Conservation (phyloP, 441 rosid genomes). For the Arabidopsis lyrata region DNA sequence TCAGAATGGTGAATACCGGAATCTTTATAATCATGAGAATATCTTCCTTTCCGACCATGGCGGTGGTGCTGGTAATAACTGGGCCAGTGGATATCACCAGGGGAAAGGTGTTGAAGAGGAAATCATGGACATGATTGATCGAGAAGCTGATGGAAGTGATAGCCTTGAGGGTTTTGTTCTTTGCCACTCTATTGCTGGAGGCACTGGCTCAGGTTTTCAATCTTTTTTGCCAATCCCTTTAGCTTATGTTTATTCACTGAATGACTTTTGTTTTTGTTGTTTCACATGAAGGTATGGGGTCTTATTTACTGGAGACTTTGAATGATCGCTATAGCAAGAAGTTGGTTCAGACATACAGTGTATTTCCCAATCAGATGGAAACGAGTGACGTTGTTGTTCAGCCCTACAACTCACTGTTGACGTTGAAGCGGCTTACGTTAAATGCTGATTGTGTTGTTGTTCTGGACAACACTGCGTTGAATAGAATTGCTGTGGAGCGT, state of each 20-base stretch:
- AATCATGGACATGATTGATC: conserved; percentile 98
- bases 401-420: conserved; percentile 96
- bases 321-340: conserved; percentile 99
- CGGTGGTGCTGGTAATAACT: conserved; percentile 98
- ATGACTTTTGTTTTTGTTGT: background rate
- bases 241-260: conserved; percentile 11
- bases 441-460: conserved; percentile 99
- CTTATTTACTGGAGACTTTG: conserved; percentile 90
- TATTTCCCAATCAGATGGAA: conserved; percentile 99
- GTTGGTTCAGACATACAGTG: conserved; percentile 97
- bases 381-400: conserved; percentile 99
- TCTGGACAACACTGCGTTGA: conserved; percentile 96
- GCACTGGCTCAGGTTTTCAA: conserved; percentile 94
- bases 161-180: conserved; percentile 99
- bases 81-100: conserved; percentile 99
- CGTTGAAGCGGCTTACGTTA: conserved; percentile 92
- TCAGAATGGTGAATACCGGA: conserved; percentile 88
- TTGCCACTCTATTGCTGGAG: conserved; percentile 98
- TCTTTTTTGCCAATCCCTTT: background rate
- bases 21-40: conserved; percentile 96
- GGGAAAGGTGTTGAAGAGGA: conserved; percentile 99
- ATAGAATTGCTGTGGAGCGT: conserved; percentile 97
- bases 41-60: conserved; percentile 92
- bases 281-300: conserved; percentile 87
- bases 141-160: conserved; percentile 99